Evolutionary conservation across 805 yeast species (phyloP).

Genomic region (Saturnispora galanensis): DNA sequence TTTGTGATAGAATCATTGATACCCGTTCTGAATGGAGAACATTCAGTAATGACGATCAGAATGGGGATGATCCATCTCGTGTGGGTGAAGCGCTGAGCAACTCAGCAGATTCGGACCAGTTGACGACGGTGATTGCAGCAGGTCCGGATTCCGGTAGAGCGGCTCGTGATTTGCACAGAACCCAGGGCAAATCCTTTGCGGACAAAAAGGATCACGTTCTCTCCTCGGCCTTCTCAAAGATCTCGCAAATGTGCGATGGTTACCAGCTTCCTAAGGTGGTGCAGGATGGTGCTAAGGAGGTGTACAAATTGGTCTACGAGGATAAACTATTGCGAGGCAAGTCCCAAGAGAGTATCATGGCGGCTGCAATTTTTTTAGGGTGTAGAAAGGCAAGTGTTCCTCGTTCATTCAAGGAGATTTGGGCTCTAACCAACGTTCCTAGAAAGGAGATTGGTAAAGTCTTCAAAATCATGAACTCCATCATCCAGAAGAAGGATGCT

Average conservation of each 20-base stretch:
- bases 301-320: slow-evolving; percentile 82
- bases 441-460: slow-evolving; percentile 91
- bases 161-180: slow-evolving; percentile 84
- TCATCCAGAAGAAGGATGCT: slow-evolving; percentile 47
- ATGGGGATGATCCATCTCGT: slow-evolving; percentile 97
- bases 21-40: slow-evolving; percentile 99
- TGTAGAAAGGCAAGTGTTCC: slow-evolving; percentile 92
- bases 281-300: slow-evolving; percentile 96
- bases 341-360: slow-evolving; percentile 89
- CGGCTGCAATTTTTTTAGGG: slow-evolving; percentile 90
- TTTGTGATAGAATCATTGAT: slow-evolving; percentile 86
- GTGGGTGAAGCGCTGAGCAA: slow-evolving; percentile 98
- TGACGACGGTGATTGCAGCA: slow-evolving; percentile 84
- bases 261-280: slow-evolving; percentile 90
- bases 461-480: slow-evolving; percentile 64
- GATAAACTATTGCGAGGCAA: slow-evolving; percentile 81
- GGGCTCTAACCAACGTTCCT: slow-evolving; percentile 90
- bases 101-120: slow-evolving; percentile 78
- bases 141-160: slow-evolving; percentile 76
- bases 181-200: slow-evolving; percentile 76
- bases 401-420: slow-evolving; percentile 89
- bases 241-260: slow-evolving; percentile 95
- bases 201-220: slow-evolving; percentile 84
- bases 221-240: slow-evolving; percentile 80
- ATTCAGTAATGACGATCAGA: slow-evolving; percentile 93